These are phyloP conservation scores for Haplographium delicatum DNA, from an alignment of 495 filamentous ascomycete genomes.

Conservation along the genomic window DNA sequence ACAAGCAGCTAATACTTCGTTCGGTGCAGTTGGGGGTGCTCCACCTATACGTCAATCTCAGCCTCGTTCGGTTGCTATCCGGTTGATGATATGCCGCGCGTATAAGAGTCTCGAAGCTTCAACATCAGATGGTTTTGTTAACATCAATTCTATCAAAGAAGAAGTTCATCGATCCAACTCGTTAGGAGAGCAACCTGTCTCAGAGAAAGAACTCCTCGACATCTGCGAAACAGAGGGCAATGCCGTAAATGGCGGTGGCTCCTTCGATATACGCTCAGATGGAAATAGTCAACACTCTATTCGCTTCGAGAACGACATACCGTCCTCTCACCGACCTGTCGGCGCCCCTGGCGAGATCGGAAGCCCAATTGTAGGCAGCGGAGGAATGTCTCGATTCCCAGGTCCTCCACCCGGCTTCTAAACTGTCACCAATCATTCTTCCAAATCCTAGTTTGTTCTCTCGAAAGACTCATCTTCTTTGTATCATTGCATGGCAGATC, in stretches of 20 bases:
- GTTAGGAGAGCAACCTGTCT: constrained; percentile 51
- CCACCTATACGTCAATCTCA: constrained; percentile 29
- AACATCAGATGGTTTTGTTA: constrained; percentile 54
- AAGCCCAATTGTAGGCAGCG: constrained; percentile 46
- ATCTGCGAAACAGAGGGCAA: constrained; percentile 92
- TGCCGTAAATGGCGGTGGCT: constrained; percentile 79
- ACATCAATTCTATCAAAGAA: constrained; percentile 57
- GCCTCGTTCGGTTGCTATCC: constrained; percentile 39
- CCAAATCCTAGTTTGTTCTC: neutral
- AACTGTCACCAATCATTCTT: neutral
- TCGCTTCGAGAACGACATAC: constrained; percentile 53
- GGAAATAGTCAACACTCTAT: constrained; percentile 47
- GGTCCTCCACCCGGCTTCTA: constrained; percentile 22
- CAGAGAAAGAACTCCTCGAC: constrained; percentile 70
- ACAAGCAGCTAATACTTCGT: constrained; percentile 4
- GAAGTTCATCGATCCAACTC: constrained; percentile 59
- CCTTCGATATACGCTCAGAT: constrained; percentile 59
- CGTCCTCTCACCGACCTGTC: constrained; percentile 32
- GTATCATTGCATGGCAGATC: constrained; percentile 16
- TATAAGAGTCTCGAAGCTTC: constrained; percentile 41
- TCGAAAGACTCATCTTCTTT: constrained; percentile 13
- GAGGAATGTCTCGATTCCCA: constrained; percentile 14
- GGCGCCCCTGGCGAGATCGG: constrained; percentile 52
- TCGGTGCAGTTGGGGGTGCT: constrained; percentile 19
- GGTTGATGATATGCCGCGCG: constrained; percentile 43